Evolutionary conservation across 352 stramenopile genomes (phyloP), one percentile per base, ranked within the genome.

Genomic region (Globisporangium nodosum): DNA sequence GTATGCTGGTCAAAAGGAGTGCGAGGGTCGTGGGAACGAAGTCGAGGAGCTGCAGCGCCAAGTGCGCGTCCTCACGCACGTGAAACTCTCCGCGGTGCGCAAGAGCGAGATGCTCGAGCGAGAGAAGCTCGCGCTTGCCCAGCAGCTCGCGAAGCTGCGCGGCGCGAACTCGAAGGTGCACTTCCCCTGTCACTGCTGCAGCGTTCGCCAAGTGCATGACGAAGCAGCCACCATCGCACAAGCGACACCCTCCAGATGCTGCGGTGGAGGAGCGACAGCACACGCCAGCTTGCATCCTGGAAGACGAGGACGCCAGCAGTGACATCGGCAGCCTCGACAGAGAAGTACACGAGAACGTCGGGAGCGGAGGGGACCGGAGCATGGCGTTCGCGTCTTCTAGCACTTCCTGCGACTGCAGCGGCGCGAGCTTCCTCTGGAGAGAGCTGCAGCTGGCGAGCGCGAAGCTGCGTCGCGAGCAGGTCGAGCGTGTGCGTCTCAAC

Each of bases 1-100:
- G n/a, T 70, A 65, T 33, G 64, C 57, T 9, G 46, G 52, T 18
- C 55, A 68, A 42, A 60, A 68, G 24, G 56, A 49, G 37, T 47
- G 45, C 18, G 64, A 61, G 49, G n/a, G 27, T 1, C 54, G 53
- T 8, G 37, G 56, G 24, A 21, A 21, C 30, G 50, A 64, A 18
- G 12, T 58, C 11, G 30, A 9, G 20, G 21, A 50, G 18, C 56
- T 57, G 3, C n/a, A 51, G 33, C 55, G 54, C 5, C 43, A 59
- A 3, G 8, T 65, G 30, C 45, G 48, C n/a, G 50, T 70, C 30
- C 46, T 60, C 37, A 56, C 50, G 40, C n/a, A 52, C 24, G 47
- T 55, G 7, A 39, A 40, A 0, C 21, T 45, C 1, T 46, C 55
- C 7, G 54, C 63, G 27, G 47, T 35, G 16, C 54, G 35, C 27